These are phyloP conservation scores for Paecilomyces sp. DNA, from an alignment of 2,329 filamentous ascomycete genomes.

Conservation along the genomic window DNA sequence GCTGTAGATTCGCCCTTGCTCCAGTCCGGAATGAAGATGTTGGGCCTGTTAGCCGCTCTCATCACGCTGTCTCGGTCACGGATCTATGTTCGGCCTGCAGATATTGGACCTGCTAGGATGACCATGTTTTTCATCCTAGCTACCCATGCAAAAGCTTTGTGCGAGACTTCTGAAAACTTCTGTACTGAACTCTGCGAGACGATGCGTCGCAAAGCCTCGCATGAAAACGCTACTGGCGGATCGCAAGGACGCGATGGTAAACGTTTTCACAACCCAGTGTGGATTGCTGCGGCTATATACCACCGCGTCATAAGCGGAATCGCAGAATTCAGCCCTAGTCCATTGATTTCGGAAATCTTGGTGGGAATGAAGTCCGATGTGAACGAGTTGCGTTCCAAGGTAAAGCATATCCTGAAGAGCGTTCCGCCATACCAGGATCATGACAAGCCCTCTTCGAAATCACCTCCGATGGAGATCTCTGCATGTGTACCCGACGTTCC, in stretches of 20 bases:
- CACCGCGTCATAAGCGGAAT: conserved; percentile 8
- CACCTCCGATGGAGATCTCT: not conserved
- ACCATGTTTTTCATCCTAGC: conserved; percentile 11
- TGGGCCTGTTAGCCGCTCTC: conserved; percentile 10
- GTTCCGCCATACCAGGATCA: not conserved
- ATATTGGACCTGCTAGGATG: conserved; percentile 6
- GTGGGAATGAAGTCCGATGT: conserved; percentile 1
- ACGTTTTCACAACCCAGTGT: conserved; percentile 6
- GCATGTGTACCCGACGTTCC: not conserved
- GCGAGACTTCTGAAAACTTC: conserved; percentile 11
- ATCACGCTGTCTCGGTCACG: conserved; percentile 6
- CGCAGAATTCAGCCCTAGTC: not conserved
- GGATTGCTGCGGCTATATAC: conserved; percentile 12
- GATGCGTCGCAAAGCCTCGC: conserved; percentile 5
- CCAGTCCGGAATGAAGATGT: conserved; percentile 7
- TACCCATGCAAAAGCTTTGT: conserved; percentile 9
- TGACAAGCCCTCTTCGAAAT: not conserved
- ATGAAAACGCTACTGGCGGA: not conserved
- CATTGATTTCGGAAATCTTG: conserved; percentile 6
- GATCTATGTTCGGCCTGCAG: conserved; percentile 5
- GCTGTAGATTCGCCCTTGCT: conserved; percentile 3
- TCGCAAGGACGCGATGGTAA: not conserved
- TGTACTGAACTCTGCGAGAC: conserved; percentile 6
- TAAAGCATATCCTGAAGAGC: conserved; percentile 5
- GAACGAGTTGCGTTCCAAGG: not conserved